Conservation (phyloP, 441 rosid genomes). For the Corymbia citriodora region DNA sequence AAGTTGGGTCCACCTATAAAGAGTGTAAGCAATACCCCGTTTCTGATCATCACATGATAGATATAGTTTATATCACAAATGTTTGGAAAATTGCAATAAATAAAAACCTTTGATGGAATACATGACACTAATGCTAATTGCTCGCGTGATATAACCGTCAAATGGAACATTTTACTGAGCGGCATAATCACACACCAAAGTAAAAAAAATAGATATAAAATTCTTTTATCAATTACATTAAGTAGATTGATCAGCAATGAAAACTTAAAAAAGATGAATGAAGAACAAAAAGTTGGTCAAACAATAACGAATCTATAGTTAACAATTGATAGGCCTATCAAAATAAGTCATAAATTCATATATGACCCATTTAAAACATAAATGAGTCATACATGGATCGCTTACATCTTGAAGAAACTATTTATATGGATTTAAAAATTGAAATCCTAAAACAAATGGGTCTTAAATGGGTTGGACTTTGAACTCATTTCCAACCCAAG, state of each 20-base stretch:
- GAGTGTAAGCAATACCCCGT: accelerated
- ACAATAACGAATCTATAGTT: neutral
- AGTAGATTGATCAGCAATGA: neutral
- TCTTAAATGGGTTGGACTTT: no score
- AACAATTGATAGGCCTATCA: no score
- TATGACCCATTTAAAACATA: no score
- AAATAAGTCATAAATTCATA: no score
- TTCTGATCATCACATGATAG: neutral
- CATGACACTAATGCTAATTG: neutral
- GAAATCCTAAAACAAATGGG: no score
- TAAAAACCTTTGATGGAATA: neutral
- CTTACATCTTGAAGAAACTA: no score
- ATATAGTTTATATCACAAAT: neutral
- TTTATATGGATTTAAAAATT: no score
- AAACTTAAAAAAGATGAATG: neutral
- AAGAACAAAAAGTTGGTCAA: neutral
- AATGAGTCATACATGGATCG: no score
- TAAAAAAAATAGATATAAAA: neutral
- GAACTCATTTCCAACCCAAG: no score
- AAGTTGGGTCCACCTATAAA: neutral
- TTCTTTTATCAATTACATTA: neutral
- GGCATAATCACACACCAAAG: neutral
- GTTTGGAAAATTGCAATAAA: neutral
- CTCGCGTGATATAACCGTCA: neutral
- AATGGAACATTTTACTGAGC: neutral